Base-by-base conservation (phyloP, 2,329 filamentous ascomycete species). In the Ceratocystis papillata region DNA sequence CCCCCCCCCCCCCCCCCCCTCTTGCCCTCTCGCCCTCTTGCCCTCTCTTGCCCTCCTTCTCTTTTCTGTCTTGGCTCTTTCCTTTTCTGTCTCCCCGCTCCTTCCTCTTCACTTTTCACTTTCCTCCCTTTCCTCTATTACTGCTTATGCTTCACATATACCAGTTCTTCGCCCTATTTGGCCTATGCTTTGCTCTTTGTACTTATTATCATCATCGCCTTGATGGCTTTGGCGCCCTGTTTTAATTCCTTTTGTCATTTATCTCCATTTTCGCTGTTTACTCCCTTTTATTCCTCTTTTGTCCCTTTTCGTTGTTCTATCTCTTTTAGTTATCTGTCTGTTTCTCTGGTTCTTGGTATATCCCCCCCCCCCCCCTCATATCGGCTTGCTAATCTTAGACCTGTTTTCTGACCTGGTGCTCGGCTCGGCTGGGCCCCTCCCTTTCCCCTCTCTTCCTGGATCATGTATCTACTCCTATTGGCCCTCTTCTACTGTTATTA, bases 191-290 rank as follows among this genome's bases (percentile, higher is more conserved):
- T 62, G 6, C 20, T 48, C 33, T 20, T 28, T 46, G 53, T 57
- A 45, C 41, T 62, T 41, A 17, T 25, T 53, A n/a, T 15, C 30
- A 12, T 33, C 22, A 8, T 33, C 10, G 53, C 53, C 28, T 57
- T 33, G 28, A 57, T 57, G 28, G 53, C 44, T 41, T 30, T 63
- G n/a, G 37, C 59, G 30, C 44, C 25, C 33, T 63, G 22, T 48
- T 46, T 30, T 46, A 46, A 41, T 41, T 41, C 37, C 37, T 15
- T 41, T 41, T 15, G 37, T 41, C 37, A 41, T 15, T 41, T 15
- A 41, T 41, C 37, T 4, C 37, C 37, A 1, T 41, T 41, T 41
- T 41, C 12, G 10, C 37, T 12, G 15, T 41, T 5, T 41, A 41
- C 37, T 41, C 4, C 37, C 37, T 15, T 4, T 41, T 12, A 15